phyloP scores from a whole-genome alignment of 2,329 filamentous ascomycete species.

The Cephalotrichum gorgonifer region DNA sequence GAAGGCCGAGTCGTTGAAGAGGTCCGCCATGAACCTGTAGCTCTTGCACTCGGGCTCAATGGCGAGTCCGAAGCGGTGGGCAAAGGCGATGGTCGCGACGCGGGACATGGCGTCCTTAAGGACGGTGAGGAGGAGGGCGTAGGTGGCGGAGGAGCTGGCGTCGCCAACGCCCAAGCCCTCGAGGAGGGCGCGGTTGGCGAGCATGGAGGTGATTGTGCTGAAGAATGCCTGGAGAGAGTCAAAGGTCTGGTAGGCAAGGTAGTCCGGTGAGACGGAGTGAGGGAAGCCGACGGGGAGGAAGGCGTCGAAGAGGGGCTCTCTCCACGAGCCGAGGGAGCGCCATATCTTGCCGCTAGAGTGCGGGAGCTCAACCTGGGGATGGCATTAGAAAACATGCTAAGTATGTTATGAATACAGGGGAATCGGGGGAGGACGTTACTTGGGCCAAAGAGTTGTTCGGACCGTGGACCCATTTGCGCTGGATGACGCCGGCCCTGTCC shows the following conservation, averaged over 20 bases:
- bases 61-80: slow-evolving; percentile 67
- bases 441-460: slow-evolving; percentile 15
- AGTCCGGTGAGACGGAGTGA: slow-evolving; percentile 75
- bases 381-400: not conserved
- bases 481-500: slow-evolving; percentile 25
- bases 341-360: slow-evolving; percentile 14
- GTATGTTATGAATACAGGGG: not conserved
- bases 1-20: slow-evolving; percentile 82
- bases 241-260: slow-evolving; percentile 59
- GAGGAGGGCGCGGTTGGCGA: slow-evolving; percentile 75
- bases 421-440: slow-evolving; percentile 14
- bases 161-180: slow-evolving; percentile 76
- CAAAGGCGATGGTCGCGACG: slow-evolving; percentile 77
- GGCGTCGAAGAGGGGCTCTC: slow-evolving; percentile 46
- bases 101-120: slow-evolving; percentile 73
- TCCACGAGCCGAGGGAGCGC: slow-evolving; percentile 21
- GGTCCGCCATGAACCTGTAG: slow-evolving; percentile 76
- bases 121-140: slow-evolving; percentile 72
- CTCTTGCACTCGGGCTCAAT: slow-evolving; percentile 87
- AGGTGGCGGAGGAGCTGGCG: slow-evolving; percentile 66
- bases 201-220: slow-evolving; percentile 66
- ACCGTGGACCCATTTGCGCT: slow-evolving; percentile 22
- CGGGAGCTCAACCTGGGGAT: not conserved
- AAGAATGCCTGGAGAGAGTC: slow-evolving; percentile 81
- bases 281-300: slow-evolving; percentile 87